A percentile compares a stretch with the other conserved stretches of the same genome.
These are phyloP conservation scores for Neocallimastix lanati DNA, from an alignment of 192 early-diverging fungal species.

Conservation along the genomic window DNA sequence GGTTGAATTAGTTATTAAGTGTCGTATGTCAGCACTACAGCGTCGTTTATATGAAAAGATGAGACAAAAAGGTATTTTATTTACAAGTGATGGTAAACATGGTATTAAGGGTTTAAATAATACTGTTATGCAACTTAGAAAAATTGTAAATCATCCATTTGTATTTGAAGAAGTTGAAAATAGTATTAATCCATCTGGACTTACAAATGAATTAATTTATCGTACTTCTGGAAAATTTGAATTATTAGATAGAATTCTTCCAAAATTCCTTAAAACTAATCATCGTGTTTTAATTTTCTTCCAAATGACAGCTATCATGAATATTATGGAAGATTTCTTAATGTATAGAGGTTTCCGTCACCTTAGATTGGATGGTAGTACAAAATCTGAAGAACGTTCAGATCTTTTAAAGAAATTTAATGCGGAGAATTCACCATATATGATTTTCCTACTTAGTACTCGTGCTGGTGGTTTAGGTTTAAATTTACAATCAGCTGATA, in stretches of 20 bases:
- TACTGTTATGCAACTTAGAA: conserved; percentile 93
- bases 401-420: conserved; percentile 67
- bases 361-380: conserved; percentile 80
- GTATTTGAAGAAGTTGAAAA: conserved; percentile 86
- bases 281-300: conserved; percentile 61
- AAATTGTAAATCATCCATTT: conserved; percentile 97
- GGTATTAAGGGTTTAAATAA: conserved; percentile 75
- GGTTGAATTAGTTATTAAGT: conserved; percentile 83
- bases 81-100: conserved; percentile 16
- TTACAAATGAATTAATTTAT: conserved; percentile 58
- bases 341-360: conserved; percentile 47
- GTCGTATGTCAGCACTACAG: conserved; percentile 78
- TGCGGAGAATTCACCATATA: conserved; percentile 51
- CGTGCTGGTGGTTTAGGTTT: conserved; percentile 90
- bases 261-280: conserved; percentile 63
- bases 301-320: conserved; percentile 70
- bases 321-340: conserved; percentile 91
- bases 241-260: conserved; percentile 79
- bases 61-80: conserved; percentile 53
- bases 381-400: conserved; percentile 76
- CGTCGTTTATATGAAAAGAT: conserved; percentile 67
- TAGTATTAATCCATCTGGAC: conserved; percentile 49
- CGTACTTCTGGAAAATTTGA: conserved; percentile 91
- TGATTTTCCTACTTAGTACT: conserved; percentile 85
- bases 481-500: conserved; percentile 92